phyloP scores from a whole-genome alignment of 2,329 filamentous ascomycete species.

The Daldinia sp. region DNA sequence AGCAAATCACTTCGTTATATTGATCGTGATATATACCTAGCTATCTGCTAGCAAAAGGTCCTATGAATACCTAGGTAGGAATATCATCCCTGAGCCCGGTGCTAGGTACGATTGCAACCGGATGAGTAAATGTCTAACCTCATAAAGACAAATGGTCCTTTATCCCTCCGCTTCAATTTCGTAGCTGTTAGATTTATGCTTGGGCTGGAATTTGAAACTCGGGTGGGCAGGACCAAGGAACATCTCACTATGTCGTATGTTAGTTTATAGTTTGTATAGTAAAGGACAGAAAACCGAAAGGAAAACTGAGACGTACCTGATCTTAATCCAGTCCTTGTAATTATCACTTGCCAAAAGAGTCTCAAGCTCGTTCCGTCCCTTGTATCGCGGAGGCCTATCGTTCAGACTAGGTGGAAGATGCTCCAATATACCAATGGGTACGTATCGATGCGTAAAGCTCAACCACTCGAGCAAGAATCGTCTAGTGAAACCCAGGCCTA shows the following conservation, averaged over 20 bases:
- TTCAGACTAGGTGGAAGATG: slow-evolving; percentile 88
- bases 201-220: slow-evolving; percentile 94
- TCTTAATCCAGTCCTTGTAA: slow-evolving; percentile 98
- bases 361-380: slow-evolving; percentile 89
- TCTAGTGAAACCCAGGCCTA: slow-evolving; percentile 89
- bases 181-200: slow-evolving; percentile 96
- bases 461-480: slow-evolving; percentile 96
- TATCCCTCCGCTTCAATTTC: slow-evolving; percentile 82
- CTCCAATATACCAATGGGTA: slow-evolving; percentile 89
- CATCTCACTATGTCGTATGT: slow-evolving; percentile 79
- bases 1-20: slow-evolving; percentile 6
- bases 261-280: background rate
- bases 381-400: slow-evolving; percentile 87
- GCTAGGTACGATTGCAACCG: background rate
- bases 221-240: slow-evolving; percentile 92
- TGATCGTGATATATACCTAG: background rate
- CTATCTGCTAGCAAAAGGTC: slow-evolving; percentile 6
- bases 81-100: background rate
- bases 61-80: background rate
- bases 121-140: background rate
- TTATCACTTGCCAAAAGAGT: slow-evolving; percentile 91
- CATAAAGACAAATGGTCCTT: background rate
- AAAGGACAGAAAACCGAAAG: background rate
- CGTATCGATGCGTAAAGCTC: slow-evolving; percentile 91
- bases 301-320: slow-evolving; percentile 74